Percentiles rank a stretch among this genome's conserved stretches.
Conservation (phyloP, 345 rosid genomes). For the Turritis glabra region DNA sequence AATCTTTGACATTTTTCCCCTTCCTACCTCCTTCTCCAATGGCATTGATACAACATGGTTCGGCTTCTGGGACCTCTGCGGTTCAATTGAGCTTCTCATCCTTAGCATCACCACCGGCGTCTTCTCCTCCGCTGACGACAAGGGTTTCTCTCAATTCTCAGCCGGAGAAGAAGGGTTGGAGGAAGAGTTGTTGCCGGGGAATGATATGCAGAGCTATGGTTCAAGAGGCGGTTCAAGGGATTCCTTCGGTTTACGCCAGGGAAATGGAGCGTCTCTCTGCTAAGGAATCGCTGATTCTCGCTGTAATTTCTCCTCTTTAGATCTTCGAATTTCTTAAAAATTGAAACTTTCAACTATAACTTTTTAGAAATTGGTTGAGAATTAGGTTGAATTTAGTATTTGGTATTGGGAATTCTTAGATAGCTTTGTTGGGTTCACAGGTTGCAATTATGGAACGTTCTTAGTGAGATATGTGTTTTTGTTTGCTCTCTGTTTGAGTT, state of each 20-base stretch:
- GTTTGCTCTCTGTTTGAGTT: not conserved
- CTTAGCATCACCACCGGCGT: constrained; percentile 9
- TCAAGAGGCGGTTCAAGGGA: constrained; percentile 67
- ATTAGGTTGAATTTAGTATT: constrained; percentile 1
- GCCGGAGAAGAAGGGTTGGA: constrained; percentile 35
- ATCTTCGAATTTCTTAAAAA: not conserved
- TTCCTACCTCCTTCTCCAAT: constrained; percentile 8
- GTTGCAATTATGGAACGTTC: not conserved
- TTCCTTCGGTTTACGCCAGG: constrained; percentile 81
- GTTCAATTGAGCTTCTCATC: constrained; percentile 32
- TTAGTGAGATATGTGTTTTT: not conserved
- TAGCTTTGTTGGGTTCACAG: not conserved
- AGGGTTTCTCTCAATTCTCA: constrained; percentile 27
- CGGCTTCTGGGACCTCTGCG: constrained; percentile 21
- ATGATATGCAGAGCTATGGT: constrained; percentile 55
- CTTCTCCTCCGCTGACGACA: constrained; percentile 17
- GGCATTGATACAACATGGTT: constrained; percentile 33
- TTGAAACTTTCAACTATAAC: not conserved
- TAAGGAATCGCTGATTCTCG: constrained; percentile 91
- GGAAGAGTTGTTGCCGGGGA: constrained; percentile 25
- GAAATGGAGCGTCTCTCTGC: constrained; percentile 98
- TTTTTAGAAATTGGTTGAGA: not conserved
- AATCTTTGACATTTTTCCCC: constrained; percentile 7
- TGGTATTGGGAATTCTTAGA: not conserved
- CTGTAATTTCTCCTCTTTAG: constrained; percentile 46